Conservation (phyloP, 2,329 filamentous ascomycete species). For the Sphaerulina populicola region DNA sequence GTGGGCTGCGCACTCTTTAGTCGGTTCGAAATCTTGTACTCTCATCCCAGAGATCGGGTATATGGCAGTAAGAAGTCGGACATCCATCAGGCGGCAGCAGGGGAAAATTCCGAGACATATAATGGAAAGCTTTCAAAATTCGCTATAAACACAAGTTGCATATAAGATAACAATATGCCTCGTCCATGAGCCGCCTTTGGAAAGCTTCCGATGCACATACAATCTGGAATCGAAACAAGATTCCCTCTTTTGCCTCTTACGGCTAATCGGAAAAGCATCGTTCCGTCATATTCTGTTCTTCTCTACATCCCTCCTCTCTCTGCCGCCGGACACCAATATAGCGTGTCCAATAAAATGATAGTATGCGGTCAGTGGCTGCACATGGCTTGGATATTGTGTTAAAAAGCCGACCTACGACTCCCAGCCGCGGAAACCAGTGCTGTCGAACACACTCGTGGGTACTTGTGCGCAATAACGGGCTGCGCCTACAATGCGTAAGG, state of each 20-base stretch:
- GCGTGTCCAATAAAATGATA: constrained; percentile 15
- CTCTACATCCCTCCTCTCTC: constrained; percentile 3
- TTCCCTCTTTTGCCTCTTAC: neutral
- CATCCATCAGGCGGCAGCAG: neutral
- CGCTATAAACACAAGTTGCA: constrained; percentile 9
- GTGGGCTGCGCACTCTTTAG: no score
- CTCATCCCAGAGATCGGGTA: no score
- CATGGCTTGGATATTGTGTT: neutral
- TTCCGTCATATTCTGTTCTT: constrained; percentile 2
- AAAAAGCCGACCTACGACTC: neutral
- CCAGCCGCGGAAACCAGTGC: no score
- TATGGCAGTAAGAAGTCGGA: neutral
- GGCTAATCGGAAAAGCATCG: constrained; percentile 10
- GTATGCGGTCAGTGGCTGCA: constrained; percentile 23
- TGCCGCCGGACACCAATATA: neutral
- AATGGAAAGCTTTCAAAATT: neutral
- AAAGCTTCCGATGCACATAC: constrained; percentile 3
- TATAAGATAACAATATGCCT: constrained; percentile 6
- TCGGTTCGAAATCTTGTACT: no score
- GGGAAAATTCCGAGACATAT: neutral
- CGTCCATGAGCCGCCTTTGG: neutral
- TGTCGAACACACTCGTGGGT: no score
- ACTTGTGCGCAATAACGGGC: neutral
- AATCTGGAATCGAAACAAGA: constrained; percentile 3
- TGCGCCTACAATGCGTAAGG: constrained; percentile 54